Base-by-base conservation (phyloP, 192 early-diverging fungal species). In the Mortierella alpina region DNA sequence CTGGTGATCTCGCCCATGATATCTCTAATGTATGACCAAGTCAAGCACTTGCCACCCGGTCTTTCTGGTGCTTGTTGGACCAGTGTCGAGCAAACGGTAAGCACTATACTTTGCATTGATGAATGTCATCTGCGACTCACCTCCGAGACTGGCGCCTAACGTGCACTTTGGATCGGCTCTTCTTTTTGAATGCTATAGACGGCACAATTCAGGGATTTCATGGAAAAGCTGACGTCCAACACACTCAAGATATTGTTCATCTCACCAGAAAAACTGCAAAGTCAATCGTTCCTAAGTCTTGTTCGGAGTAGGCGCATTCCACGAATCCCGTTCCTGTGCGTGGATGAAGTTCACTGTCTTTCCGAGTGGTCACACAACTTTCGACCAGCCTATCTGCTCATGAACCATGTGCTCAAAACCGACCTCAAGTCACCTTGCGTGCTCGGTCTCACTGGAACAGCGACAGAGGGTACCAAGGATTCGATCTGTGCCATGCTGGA, bases 351-450 rank as follows among this genome's bases (percentile, higher is more conserved):
- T 0, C 95, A 96, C 68, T 96, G 95, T 65, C 81, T 93, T 23
- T 91, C 91, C 53, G 93, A 95, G 80, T 96, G 95, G 95, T 93
- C 92, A 0, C 94, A 95, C 67, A 95, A 93, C 58, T 96, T 96
- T 67, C 82, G 94, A 56, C 93, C 87, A 0, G 89, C 85, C 2
- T 94, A 94, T 58, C 62, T 94, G 49, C 88, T 89, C 50, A 70
- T 95, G 45, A 80, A 86, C 23, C 72, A 82, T 31, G 79, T 85
- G 5, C 70, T 94, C 51, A 59, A 72, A 15, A 67, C 82, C 0
- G 58, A 75, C 39, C 75, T 95, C n/a, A 73, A 80, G 18, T 81
- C 70, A 14, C 65, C 72, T 8, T 87, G 88, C 52, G 82, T 95
- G 13, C 75, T 95, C 7, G 92, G 87, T 5, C 82, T 95, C 80